phyloP scores from a whole-genome alignment of 192 early-diverging fungal species.

The Powellomyces hirtus region DNA sequence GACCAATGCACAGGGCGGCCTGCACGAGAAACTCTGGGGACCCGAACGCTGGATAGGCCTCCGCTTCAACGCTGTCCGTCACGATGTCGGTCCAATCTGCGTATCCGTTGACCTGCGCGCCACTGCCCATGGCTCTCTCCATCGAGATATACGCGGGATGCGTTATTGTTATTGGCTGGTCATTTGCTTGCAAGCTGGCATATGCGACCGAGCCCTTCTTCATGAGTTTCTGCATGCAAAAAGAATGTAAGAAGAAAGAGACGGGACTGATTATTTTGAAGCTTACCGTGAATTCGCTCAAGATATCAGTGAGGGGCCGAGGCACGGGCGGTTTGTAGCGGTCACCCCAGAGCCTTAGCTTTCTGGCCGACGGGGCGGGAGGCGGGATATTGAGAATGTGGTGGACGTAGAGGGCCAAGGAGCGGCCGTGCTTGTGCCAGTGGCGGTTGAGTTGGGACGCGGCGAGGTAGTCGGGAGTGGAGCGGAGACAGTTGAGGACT shows the following conservation, averaged over 20 bases:
- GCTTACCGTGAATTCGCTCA: neutral
- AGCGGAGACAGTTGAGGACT: neutral
- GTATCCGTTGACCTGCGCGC: neutral
- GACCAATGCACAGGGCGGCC: neutral
- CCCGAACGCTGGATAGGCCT: neutral
- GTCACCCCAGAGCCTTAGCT: too few species aligned
- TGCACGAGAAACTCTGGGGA: neutral
- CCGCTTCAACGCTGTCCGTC: neutral
- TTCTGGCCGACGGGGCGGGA: too few species aligned
- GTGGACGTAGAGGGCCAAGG: neutral
- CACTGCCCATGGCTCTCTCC: neutral
- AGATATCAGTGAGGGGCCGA: neutral
- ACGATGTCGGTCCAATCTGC: neutral
- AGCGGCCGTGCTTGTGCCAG: neutral
- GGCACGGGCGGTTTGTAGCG: too few species aligned
- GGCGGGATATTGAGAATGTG: neutral
- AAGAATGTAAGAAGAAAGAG: neutral
- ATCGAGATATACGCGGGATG: neutral
- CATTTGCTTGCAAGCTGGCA: neutral
- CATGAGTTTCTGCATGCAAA: neutral
- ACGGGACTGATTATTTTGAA: neutral
- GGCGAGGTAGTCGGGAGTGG: neutral
- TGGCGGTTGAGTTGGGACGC: neutral
- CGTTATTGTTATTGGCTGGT: neutral
- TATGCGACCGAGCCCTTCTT: neutral